Base-by-base conservation (phyloP, 768 basidiomycete genomes). In the Rubroboletus satanas region DNA sequence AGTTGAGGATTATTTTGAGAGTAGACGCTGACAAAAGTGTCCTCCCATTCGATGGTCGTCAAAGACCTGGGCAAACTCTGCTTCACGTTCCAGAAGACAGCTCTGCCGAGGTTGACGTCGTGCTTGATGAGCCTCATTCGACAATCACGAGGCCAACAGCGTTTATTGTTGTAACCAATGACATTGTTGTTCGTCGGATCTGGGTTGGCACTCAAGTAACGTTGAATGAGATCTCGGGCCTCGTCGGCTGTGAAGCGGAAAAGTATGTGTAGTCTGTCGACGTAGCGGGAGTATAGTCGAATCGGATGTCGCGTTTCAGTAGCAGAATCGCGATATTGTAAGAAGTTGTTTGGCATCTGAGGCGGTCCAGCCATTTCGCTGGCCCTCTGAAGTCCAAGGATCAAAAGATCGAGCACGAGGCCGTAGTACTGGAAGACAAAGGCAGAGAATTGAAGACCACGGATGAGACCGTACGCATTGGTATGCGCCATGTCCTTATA, bases 361-460 rank as follows among this genome's bases (percentile, higher is more conserved):
- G 96, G 94, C 3, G 97, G 97, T 2, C 97, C 97, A 5, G 97
- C 97, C 92, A 98, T 96, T 75, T 98, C 97, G 64, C 93, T 96
- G 2, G 97, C 97, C 43, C 97, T 87, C 66, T 98, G 93, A n/a
- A 99, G 80, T 56, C 97, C 97, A 36, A 99, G 84, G 63, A 99
- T 91, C 54, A 99, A 82, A 38, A 99, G 78, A 71, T 99, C 97
- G 43, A 98, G 83, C 6, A 98, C 91, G 29, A 98, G 81, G 46
- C 96, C 96, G 66, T 98, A 95, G 74, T 93, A 95, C 76, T 98
- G 97, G 87, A 99, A 99, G 65, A 99, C 93, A 71, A 98, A 99
- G 36, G 91, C 90, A 5, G 95, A 97, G 79, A 99, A 99, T 69
- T 98, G 97, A 14, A 99, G 82, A 55, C 97, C 97, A 59, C 97